Conservation (phyloP, 495 filamentous ascomycete genomes). For the Aspergillus avenaceus region DNA sequence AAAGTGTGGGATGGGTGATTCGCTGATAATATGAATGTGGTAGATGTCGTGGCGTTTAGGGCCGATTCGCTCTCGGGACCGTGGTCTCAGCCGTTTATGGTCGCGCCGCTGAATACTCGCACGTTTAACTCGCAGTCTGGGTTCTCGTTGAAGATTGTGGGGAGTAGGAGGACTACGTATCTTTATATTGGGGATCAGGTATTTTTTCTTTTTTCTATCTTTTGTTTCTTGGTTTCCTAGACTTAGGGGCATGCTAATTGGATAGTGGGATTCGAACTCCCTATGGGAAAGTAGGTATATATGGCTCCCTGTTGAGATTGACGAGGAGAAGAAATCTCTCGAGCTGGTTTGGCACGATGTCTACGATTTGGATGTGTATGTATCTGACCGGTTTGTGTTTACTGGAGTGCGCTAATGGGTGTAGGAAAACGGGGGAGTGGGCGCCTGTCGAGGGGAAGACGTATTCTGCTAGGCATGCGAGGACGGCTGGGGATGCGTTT, state of each 20-base stretch:
- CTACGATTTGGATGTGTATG: conserved; percentile 25
- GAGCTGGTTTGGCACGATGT: conserved; percentile 23
- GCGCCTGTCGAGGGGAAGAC: conserved; percentile 34
- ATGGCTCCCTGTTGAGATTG: conserved; percentile 46
- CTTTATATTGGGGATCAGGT: conserved; percentile 41
- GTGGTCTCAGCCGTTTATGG: conserved; percentile 48
- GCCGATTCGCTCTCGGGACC: conserved; percentile 40
- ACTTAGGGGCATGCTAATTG: too few species aligned
- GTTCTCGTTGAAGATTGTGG: conserved; percentile 42
- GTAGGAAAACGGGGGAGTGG: conserved; percentile 42
- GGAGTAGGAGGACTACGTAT: conserved; percentile 43
- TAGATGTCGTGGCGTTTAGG: conserved; percentile 25
- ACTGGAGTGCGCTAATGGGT: conserved; percentile 1
- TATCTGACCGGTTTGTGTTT: neutral
- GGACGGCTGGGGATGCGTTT: conserved; percentile 35
- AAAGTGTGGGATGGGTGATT: too few species aligned
- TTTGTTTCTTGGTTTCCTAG: conserved; percentile 3
- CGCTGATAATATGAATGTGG: too few species aligned
- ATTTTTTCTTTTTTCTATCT: neutral
- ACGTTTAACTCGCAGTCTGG: conserved; percentile 52
- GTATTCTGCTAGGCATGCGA: conserved; percentile 36
- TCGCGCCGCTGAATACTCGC: conserved; percentile 43
- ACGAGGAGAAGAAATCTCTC: conserved; percentile 19
- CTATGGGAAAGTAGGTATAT: conserved; percentile 50
- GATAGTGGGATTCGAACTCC: conserved; percentile 51